phyloP scores from a whole-genome alignment of 441 rosid species.

The Pelargonium cotyledonis region DNA sequence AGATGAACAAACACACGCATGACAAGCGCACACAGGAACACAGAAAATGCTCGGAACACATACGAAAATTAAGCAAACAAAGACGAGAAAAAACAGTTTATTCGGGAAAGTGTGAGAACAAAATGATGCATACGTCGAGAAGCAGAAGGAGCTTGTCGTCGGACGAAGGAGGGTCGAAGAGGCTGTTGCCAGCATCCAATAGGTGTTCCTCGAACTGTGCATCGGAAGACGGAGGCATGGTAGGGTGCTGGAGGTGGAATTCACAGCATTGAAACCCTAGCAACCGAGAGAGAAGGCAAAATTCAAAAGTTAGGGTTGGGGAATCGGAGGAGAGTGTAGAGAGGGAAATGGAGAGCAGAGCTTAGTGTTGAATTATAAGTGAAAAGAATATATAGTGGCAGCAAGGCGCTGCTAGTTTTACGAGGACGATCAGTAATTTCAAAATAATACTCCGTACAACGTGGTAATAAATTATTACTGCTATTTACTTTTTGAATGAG shows the following conservation, averaged over 20 bases:
- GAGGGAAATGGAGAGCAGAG: neutral
- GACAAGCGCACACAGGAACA: neutral
- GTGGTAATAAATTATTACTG: no score
- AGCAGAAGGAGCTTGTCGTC: neutral
- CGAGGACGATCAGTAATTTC: no score
- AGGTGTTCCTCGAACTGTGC: neutral
- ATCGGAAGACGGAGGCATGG: neutral
- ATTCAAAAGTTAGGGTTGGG: neutral
- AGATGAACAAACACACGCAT: neutral
- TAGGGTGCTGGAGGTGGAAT: neutral
- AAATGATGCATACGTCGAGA: neutral
- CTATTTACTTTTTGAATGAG: no score
- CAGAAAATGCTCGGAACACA: no score
- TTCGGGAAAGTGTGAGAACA: neutral
- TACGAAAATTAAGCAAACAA: no score
- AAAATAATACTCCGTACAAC: no score
- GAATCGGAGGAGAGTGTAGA: neutral
- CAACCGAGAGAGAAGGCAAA: neutral
- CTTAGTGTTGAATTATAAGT: neutral
- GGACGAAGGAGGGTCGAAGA: neutral
- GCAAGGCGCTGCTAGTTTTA: no score
- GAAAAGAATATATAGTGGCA: no score
- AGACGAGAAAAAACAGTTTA: neutral
- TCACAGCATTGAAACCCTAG: constrained; percentile 5
- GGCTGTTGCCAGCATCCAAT: neutral